phyloP scores from a whole-genome alignment of 345 rosid species.

The Arabis hirsuta region DNA sequence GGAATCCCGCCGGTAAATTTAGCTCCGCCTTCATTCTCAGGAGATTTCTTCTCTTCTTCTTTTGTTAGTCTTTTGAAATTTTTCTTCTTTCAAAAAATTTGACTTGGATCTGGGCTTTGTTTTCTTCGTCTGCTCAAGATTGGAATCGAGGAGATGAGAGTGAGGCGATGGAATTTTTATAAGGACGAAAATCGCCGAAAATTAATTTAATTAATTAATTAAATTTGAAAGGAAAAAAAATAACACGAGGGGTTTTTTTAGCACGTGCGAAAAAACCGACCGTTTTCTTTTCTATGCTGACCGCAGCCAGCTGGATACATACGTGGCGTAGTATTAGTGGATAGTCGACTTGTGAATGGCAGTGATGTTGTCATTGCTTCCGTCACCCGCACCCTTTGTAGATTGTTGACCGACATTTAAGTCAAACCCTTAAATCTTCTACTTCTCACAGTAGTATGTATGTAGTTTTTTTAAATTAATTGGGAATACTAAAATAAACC shows the following conservation, averaged over 20 bases:
- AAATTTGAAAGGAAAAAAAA: not conserved
- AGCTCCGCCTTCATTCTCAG: slow-evolving; percentile 56
- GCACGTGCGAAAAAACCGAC: slow-evolving; percentile 44
- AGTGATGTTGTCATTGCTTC: slow-evolving; percentile 44
- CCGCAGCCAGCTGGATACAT: slow-evolving; percentile 39
- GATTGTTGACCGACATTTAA: slow-evolving; percentile 40
- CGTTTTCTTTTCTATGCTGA: slow-evolving; percentile 47
- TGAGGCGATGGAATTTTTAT: slow-evolving; percentile 33
- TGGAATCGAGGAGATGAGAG: slow-evolving; percentile 42
- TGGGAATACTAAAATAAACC: no score
- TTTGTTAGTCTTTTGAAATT: not conserved
- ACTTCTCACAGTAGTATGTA: no score
- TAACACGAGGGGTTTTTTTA: slow-evolving; percentile 34
- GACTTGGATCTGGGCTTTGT: slow-evolving; percentile 3
- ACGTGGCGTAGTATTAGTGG: slow-evolving; percentile 29
- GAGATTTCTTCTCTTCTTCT: not conserved
- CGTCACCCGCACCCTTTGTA: slow-evolving; percentile 39
- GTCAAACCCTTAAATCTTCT: slow-evolving; percentile 33
- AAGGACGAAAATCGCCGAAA: slow-evolving; percentile 38
- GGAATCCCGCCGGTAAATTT: slow-evolving; percentile 84
- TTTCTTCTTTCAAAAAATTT: not conserved
- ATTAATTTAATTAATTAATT: not conserved
- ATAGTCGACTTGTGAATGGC: slow-evolving; percentile 9
- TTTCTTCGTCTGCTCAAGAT: slow-evolving; percentile 27
- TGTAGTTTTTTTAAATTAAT: no score